Conservation (phyloP, 768 basidiomycete species). For the Austroboletus festivus region DNA sequence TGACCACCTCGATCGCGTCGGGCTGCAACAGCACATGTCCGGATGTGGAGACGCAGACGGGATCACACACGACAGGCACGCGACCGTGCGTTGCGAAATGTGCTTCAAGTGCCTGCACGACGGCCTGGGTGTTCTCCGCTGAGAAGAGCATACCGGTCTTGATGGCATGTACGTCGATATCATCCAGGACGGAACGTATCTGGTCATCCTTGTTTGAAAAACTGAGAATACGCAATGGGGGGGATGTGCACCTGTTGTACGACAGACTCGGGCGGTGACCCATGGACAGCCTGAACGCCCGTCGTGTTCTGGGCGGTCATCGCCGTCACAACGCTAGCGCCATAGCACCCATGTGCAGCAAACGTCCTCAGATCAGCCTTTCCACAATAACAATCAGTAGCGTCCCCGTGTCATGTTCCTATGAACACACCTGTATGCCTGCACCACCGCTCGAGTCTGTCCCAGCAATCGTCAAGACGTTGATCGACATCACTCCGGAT, state of each 20-base stretch:
- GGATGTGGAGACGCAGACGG: slow-evolving; percentile 89
- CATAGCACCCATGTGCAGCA: slow-evolving; percentile 74
- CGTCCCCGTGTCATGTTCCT: not conserved
- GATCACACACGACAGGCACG: slow-evolving; percentile 75
- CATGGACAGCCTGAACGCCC: slow-evolving; percentile 75
- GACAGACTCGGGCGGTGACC: slow-evolving; percentile 67
- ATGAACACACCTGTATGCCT: slow-evolving; percentile 70
- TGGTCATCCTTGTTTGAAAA: slow-evolving; percentile 28
- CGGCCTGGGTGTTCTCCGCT: slow-evolving; percentile 46
- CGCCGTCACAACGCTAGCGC: slow-evolving; percentile 78
- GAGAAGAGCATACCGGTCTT: slow-evolving; percentile 91
- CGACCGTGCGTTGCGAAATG: slow-evolving; percentile 33
- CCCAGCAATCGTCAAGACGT: slow-evolving; percentile 69
- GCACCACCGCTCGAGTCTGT: slow-evolving; percentile 85
- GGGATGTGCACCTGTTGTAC: slow-evolving; percentile 57
- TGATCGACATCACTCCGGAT: slow-evolving; percentile 10
- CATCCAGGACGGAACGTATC: slow-evolving; percentile 69
- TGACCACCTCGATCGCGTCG: slow-evolving; percentile 60
- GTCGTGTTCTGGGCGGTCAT: slow-evolving; percentile 87
- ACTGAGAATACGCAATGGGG: not conserved
- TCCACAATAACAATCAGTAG: not conserved
- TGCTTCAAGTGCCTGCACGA: slow-evolving; percentile 48
- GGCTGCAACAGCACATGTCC: slow-evolving; percentile 74
- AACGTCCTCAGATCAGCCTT: slow-evolving; percentile 89
- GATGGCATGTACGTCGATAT: slow-evolving; percentile 67